phyloP scores from a whole-genome alignment of 129 eudicot genomes.

The Scalesia atractyloides region DNA sequence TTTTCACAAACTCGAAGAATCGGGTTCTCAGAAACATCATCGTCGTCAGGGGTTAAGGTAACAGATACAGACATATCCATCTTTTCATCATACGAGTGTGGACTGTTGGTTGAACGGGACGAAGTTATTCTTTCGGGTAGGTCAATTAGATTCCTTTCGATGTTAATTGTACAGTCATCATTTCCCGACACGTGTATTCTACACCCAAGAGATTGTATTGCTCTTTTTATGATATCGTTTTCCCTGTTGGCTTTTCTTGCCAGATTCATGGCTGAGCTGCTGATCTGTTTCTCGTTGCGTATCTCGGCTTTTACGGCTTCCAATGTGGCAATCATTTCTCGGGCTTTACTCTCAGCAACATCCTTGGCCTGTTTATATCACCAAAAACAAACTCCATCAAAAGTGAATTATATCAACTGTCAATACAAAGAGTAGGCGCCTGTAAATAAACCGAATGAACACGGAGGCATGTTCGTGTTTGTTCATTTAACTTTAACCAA shows the following conservation, averaged over 20 bases:
- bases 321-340: slow-evolving; percentile 46
- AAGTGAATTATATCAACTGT: too few relatives aligned
- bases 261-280: slow-evolving; percentile 67
- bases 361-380: slow-evolving; percentile 72
- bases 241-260: slow-evolving; percentile 72
- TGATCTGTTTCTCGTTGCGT: slow-evolving; percentile 64
- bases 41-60: slow-evolving; percentile 40
- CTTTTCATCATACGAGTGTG: slow-evolving; percentile 43
- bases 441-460: too few relatives aligned
- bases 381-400: neutral
- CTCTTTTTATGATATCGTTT: slow-evolving; percentile 74
- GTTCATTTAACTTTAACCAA: too few relatives aligned
- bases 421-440: too few relatives aligned
- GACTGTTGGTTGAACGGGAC: slow-evolving; percentile 38
- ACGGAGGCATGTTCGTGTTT: too few relatives aligned
- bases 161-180: slow-evolving; percentile 74
- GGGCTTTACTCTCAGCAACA: slow-evolving; percentile 65
- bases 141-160: slow-evolving; percentile 53
- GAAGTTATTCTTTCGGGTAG: slow-evolving; percentile 49
- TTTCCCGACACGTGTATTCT: slow-evolving; percentile 65
- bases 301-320: slow-evolving; percentile 69
- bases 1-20: slow-evolving; percentile 66
- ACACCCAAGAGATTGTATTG: slow-evolving; percentile 84
- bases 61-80: slow-evolving; percentile 56
- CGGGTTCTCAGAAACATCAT: slow-evolving; percentile 44